Base-by-base conservation (phyloP, 768 basidiomycete species). In the Pisolithus tinctorius region DNA sequence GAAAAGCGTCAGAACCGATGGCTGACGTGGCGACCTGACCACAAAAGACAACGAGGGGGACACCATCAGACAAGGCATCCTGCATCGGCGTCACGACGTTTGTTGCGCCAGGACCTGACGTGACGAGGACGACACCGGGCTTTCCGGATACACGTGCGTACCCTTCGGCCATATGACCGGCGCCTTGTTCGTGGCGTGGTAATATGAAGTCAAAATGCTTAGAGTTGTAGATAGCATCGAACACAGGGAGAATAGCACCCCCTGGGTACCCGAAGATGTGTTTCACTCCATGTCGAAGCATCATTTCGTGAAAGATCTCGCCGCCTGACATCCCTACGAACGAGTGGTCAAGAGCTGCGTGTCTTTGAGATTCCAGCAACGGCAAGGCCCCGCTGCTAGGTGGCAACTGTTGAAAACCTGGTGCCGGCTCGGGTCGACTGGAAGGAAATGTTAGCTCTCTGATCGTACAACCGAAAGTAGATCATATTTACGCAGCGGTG, bases 281-380 rank as follows among this genome's bases (percentile, higher is more conserved):
- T 69, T 94, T 96, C 60, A 98, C 94, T 52, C 79, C 82, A 64
- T 99, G 96, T 43, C 95, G 80, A 55, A 94, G 84, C 91, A 99
- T 95, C 95, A 99, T 98, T 72, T 99, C 95, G 69, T 99, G 93
- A 74, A 99, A 96, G 65, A 99, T 97, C 69, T 97, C 81, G 26
- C 95, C 95, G 11, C 95, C 95, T 20, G 92, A 91, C 68, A 94
- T 80, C 45, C 95, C 96, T 50, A 98, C 79, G 63, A 99, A 98
- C 7, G 88, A 85, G 60, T 83, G 78, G 66, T 93, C 91, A 53
- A 88, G 70, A 38, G 75, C 75, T 20, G 72, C 70, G 55, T 73
- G 74, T 1, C 78, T 74, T 27, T 71, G 59, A 3, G 71, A 60
- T 9, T 68, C 64, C 34, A 67, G 55, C 25, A 67, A 48, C 36